Evolutionary conservation across 129 eudicot genomes (phyloP).

Genomic region (Apium graveolens): DNA sequence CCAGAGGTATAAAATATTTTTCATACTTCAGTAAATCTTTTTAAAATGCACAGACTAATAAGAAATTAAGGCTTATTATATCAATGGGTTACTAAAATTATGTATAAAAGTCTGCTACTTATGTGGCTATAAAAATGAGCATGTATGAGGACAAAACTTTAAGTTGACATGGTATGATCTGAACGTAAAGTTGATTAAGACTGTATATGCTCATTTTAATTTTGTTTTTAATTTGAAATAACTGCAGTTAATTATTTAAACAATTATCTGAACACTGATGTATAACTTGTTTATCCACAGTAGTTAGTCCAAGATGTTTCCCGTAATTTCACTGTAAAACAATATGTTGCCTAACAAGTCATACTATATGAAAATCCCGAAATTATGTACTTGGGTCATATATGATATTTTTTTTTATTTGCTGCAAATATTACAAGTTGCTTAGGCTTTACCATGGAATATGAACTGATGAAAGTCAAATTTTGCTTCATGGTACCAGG

Average conservation of each 20-base stretch:
- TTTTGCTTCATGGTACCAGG: slow-evolving; percentile 71
- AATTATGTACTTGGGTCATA: neutral
- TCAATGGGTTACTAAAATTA: neutral
- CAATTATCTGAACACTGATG: neutral
- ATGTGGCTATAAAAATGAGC: neutral
- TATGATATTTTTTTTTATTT: neutral
- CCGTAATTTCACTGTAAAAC: neutral
- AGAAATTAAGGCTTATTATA: neutral
- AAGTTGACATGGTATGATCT: neutral
- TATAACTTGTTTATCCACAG: neutral
- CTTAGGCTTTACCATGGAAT: neutral
- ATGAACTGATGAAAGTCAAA: slow-evolving; percentile 26
- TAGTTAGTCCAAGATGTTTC: neutral
- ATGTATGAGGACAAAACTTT: neutral
- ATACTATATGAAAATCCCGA: neutral
- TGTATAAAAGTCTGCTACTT: neutral
- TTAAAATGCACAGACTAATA: neutral
- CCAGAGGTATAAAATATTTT: slow-evolving; percentile 63
- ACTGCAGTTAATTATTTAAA: neutral
- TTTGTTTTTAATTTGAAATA: neutral
- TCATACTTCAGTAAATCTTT: neutral
- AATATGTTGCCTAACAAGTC: neutral
- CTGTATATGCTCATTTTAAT: neutral
- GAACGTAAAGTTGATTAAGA: neutral
- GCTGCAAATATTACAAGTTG: slow-evolving; percentile 4